Evolutionary conservation across 495 filamentous ascomycete genomes (phyloP).

Genomic region (Aeminium ludgeri): DNA sequence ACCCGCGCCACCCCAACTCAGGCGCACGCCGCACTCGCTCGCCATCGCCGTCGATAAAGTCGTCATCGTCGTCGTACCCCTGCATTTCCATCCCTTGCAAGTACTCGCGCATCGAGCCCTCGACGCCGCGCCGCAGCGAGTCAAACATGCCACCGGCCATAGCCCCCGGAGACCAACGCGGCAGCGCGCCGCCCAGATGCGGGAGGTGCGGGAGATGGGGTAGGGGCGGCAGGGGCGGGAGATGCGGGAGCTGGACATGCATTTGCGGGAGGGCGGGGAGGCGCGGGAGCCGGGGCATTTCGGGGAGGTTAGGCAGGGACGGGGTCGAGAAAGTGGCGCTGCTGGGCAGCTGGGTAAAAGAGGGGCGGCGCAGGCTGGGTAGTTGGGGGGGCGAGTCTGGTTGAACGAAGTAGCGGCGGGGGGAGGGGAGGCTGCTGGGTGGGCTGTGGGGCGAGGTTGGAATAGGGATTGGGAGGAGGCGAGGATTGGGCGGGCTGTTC

Average conservation of each 20-base stretch:
- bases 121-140: constrained; percentile 18
- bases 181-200: constrained; percentile 13
- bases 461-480: neutral
- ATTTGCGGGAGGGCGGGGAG: constrained; percentile 3
- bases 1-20: constrained; percentile 3
- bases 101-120: constrained; percentile 18
- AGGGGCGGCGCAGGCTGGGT: constrained; percentile 6
- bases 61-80: too few relatives aligned
- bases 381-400: constrained; percentile 9
- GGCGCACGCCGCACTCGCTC: constrained; percentile 12
- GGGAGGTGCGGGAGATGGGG: constrained; percentile 3
- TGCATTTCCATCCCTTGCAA: constrained; percentile 11
- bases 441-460: neutral
- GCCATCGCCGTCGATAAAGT: too few relatives aligned
- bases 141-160: constrained; percentile 22
- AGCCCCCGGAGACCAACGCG: neutral
- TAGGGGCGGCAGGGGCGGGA: constrained; percentile 3
- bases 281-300: constrained; percentile 7
- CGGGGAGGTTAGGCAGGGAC: constrained; percentile 3
- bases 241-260: too few relatives aligned
- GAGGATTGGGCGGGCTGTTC: constrained; percentile 2
- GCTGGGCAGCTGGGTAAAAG: constrained; percentile 5
- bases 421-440: constrained; percentile 5
- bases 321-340: constrained; percentile 10
- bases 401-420: constrained; percentile 16